Evolutionary conservation across 139 green algal genomes (phyloP), one percentile per base, ranked within the genome.

Genomic region (Chlorella sp.): DNA sequence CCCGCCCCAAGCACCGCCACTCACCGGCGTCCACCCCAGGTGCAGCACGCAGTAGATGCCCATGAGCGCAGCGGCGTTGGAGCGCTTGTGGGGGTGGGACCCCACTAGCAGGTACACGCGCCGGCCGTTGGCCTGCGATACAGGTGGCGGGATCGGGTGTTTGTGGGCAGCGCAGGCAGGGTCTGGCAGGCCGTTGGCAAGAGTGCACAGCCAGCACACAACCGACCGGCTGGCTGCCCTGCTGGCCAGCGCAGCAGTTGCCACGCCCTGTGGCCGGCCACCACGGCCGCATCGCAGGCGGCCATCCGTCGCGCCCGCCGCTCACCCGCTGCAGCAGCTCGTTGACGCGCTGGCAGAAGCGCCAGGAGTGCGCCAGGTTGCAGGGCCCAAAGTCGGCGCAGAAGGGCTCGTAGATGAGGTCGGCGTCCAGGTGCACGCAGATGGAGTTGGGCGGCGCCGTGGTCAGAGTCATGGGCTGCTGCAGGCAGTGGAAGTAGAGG

Each of bases 301-400:
- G 62, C 62, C 21, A 30, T 23, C 15, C 17, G 65, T 44, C 17
- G 44, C 9, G 3, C 17, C 65, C 0, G 32, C 32, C 20, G 64
- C 79, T 12, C 41, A 89, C 74, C 76, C 94, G 92, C 88, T 94
- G 82, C 25, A 96, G 89, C 55, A 97, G 78, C 47, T 89, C 76
- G 38, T 90, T 89, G 7, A 92, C 91, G 51, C 93, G 89, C 64
- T 91, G 67, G 78, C 94, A 97, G 87, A 97, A 98, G 25, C 93
- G 89, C 85, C 92, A 97, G 0, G 93, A 89, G 65, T 92, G 89
- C 16, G 94, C 96, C 56, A 98, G 90, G 88, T 98, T 98, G 23
- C 98, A 91, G 4, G 96, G 96, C 3, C 96, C 96, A 87, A 98
- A 98, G 87, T 98, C 96, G 25, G 91, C 93, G 71, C 94, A 98